A percentile compares a stretch with the other conserved stretches of the same genome.
These are phyloP conservation scores for Trichoderma cornu-damae DNA, from an alignment of 2,329 filamentous ascomycete genomes.

Conservation along the genomic window DNA sequence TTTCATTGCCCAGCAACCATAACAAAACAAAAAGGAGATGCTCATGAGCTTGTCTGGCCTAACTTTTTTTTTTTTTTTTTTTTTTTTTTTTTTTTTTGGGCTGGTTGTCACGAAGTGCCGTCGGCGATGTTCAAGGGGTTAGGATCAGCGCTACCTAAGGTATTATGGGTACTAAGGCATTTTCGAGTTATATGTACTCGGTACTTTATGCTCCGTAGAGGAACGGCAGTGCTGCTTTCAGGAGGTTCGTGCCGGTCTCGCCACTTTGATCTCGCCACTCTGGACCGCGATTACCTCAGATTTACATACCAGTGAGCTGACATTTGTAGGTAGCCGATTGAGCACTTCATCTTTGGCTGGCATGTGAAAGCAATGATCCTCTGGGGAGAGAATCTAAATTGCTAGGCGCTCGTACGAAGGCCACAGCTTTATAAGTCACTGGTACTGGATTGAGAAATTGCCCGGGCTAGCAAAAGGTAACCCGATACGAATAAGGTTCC, in stretches of 20 bases:
- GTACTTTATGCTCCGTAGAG: conserved; percentile 2
- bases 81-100: not conserved
- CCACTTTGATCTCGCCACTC: not conserved
- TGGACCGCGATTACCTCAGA: conserved; percentile 5
- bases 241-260: not conserved
- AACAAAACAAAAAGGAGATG: not conserved
- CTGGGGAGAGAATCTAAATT: not conserved
- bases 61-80: not conserved
- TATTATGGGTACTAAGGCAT: no score
- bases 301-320: not conserved
- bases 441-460: not conserved
- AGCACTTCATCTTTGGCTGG: not conserved
- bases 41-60: conserved; percentile 10
- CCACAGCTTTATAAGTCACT: not conserved
- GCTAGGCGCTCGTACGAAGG: not conserved
- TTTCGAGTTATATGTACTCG: not conserved
- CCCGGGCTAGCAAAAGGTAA: no score
- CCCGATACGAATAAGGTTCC: no score
- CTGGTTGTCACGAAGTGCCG: not conserved
- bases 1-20: not conserved
- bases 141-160: not conserved
- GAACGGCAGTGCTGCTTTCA: not conserved
- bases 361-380: not conserved
- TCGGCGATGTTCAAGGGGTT: conserved; percentile 5
- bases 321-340: not conserved